A percentile compares a stretch with the other conserved stretches of the same genome.
phyloP scores from a whole-genome alignment of 345 rosid species.

The Populus simonii region DNA sequence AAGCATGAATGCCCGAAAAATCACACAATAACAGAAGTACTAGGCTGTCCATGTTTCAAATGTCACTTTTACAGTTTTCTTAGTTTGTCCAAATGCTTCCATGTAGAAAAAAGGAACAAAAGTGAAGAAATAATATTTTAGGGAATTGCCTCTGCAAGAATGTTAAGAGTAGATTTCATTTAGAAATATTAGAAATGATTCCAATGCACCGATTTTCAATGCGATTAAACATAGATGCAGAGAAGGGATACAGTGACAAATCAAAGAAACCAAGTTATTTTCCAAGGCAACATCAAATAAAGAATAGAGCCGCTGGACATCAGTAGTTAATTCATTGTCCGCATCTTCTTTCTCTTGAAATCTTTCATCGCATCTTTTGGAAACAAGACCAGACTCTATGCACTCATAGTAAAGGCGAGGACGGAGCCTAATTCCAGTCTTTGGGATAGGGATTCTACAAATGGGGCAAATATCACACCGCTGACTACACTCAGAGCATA shows the following conservation, averaged over 20 bases:
- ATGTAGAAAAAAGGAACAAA: constrained; percentile 4
- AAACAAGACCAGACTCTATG: constrained; percentile 75
- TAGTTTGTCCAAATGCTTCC: not conserved
- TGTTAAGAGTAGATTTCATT: not conserved
- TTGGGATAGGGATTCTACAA: constrained; percentile 58
- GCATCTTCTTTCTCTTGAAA: constrained; percentile 59
- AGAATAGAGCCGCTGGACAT: constrained; percentile 81
- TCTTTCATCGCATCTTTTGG: constrained; percentile 48
- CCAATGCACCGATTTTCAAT: not conserved
- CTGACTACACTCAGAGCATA: constrained; percentile 80
- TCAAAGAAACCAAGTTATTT: constrained; percentile 75
- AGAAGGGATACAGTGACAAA: constrained; percentile 87
- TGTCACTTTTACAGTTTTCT: not conserved
- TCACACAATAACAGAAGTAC: not conserved
- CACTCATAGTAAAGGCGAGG: constrained; percentile 82
- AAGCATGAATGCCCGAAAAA: not conserved
- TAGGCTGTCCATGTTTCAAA: not conserved
- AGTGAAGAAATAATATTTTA: not conserved
- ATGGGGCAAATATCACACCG: constrained; percentile 86
- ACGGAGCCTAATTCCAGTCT: constrained; percentile 37
- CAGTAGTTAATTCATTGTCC: constrained; percentile 54
- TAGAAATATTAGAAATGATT: not conserved
- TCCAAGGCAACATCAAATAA: constrained; percentile 87
- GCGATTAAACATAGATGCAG: not conserved
- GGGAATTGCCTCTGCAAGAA: not conserved